Percentiles rank a stretch among this genome's conserved stretches.
Evolutionary conservation across 2,329 filamentous ascomycete genomes (phyloP).

Genomic region (Rutstroemia sydowiana): DNA sequence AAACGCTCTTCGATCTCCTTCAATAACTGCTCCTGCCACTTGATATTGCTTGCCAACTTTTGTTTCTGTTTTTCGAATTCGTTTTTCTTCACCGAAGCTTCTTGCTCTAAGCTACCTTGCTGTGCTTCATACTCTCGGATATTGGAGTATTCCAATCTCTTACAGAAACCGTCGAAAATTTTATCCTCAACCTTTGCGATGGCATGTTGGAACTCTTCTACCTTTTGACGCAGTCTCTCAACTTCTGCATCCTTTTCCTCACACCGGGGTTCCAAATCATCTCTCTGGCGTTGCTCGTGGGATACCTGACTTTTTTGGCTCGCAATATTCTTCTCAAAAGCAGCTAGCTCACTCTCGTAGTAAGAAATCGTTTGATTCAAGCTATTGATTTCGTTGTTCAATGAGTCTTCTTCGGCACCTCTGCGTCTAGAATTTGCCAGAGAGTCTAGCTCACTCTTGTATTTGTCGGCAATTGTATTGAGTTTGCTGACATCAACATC

Average conservation of each 20-base stretch:
- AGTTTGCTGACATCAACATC: conserved; percentile 83
- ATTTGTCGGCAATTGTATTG: conserved; percentile 66
- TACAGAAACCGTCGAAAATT: conserved; percentile 80
- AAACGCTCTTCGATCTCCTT: conserved; percentile 61
- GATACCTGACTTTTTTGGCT: conserved; percentile 79
- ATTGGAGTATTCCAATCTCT: conserved; percentile 75
- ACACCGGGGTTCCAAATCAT: conserved; percentile 71
- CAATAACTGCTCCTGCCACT: conserved; percentile 47
- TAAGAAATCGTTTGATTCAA: conserved; percentile 70
- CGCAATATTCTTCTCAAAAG: conserved; percentile 72
- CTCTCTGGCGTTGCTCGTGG: conserved; percentile 64
- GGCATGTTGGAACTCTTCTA: conserved; percentile 50
- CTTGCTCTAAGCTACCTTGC: conserved; percentile 86
- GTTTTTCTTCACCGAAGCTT: conserved; percentile 77
- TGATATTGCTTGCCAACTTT: conserved; percentile 55
- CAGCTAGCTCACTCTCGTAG: conserved; percentile 66
- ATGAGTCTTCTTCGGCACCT: conserved; percentile 68
- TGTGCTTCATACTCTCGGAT: conserved; percentile 92
- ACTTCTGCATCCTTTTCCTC: conserved; percentile 64
- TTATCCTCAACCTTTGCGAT: conserved; percentile 81
- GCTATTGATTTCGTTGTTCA: conserved; percentile 72
- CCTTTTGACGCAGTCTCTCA: conserved; percentile 49
- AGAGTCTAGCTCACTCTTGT: conserved; percentile 69
- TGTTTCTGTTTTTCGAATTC: conserved; percentile 82
- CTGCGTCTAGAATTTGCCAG: conserved; percentile 73